Evolutionary conservation across 1,139 yeast genomes (phyloP).

Genomic region (Hyphopichia pseudoburtonii): DNA sequence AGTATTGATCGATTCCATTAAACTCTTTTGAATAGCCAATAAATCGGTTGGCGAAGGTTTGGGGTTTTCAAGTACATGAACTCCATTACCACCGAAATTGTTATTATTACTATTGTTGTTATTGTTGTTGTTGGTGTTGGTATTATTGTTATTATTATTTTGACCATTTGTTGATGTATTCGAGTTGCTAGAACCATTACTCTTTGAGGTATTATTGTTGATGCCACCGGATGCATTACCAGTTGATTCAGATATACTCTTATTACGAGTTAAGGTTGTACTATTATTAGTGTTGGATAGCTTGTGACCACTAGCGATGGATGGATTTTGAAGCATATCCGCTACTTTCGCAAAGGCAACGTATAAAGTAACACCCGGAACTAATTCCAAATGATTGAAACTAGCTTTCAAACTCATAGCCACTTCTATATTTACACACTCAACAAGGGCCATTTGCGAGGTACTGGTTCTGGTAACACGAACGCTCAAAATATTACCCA

Average conservation of each 20-base stretch:
- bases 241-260: too few species aligned
- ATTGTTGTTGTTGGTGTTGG: background rate
- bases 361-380: constrained; percentile 66
- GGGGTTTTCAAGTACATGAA: background rate
- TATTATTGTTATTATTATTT: constrained; percentile 15
- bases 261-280: too few species aligned
- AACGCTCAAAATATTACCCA: constrained; percentile 39
- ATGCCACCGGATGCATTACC: too few species aligned
- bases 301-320: too few species aligned
- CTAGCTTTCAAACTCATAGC: constrained; percentile 78
- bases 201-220: constrained; percentile 4
- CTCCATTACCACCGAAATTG: constrained; percentile 2
- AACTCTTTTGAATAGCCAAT: constrained; percentile 20
- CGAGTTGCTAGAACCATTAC: constrained; percentile 8
- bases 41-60: constrained; percentile 27
- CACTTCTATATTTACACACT: constrained; percentile 66
- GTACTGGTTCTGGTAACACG: constrained; percentile 50
- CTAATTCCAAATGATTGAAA: constrained; percentile 78
- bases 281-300: too few species aligned
- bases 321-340: too few species aligned
- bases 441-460: constrained; percentile 62
- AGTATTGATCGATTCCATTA: constrained; percentile 22
- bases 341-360: constrained; percentile 68
- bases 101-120: constrained; percentile 11
- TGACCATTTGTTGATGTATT: constrained; percentile 13